Evolutionary conservation across 108 stramenopile genomes (phyloP).

Genomic region (Fragilaria radians): DNA sequence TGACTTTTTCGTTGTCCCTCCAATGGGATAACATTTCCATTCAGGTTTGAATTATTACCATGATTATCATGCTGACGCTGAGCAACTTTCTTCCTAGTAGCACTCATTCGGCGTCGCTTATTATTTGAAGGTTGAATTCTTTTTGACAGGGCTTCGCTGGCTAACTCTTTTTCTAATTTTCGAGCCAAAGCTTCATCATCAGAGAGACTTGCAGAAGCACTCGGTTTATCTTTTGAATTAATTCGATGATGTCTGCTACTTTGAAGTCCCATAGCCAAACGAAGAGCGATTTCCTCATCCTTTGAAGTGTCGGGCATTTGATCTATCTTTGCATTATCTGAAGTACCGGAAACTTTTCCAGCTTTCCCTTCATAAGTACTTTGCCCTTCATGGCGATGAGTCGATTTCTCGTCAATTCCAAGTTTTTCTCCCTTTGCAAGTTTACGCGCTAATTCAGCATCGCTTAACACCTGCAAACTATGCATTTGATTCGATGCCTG

Average conservation of each 20-base stretch:
- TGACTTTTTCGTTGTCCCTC: slow-evolving; percentile 1
- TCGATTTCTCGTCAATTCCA: not conserved
- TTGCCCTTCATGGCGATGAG: not conserved
- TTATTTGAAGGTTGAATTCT: slow-evolving; percentile 13
- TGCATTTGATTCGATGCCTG: not conserved
- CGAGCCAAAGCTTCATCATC: slow-evolving; percentile 28
- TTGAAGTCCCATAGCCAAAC: slow-evolving; percentile 27
- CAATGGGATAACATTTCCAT: not conserved
- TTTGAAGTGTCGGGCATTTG: not conserved
- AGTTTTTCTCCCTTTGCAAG: slow-evolving; percentile 9
- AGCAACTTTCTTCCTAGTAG: not conserved
- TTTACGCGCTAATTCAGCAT: slow-evolving; percentile 5
- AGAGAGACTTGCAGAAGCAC: not conserved
- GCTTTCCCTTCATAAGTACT: not conserved
- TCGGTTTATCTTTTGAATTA: not conserved
- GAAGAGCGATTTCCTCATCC: slow-evolving; percentile 22
- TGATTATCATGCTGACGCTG: not conserved
- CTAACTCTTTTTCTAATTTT: slow-evolving; percentile 41
- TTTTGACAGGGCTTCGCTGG: slow-evolving; percentile 37
- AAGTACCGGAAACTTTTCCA: not conserved
- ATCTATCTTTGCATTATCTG: not conserved
- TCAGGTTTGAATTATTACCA: not conserved
- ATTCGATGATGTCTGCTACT: not conserved
- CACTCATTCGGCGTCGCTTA: slow-evolving; percentile 10
- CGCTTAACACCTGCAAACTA: not conserved